phyloP scores from a whole-genome alignment of 169 alveolate species.

The Plasmodium ovale region DNA sequence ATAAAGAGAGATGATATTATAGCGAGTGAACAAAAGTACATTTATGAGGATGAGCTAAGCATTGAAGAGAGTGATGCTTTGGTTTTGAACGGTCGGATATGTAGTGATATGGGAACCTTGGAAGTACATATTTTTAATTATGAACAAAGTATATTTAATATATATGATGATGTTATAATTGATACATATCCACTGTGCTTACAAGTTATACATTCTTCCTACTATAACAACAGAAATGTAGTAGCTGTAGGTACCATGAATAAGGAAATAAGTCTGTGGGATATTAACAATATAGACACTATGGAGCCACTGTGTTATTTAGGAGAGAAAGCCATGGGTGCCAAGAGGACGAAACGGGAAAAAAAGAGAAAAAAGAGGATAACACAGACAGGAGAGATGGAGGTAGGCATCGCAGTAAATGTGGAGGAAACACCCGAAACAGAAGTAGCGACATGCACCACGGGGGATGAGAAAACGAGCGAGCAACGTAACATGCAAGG shows the following conservation, averaged over 20 bases:
- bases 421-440: neutral
- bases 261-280: slow-evolving; percentile 44
- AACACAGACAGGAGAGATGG: neutral
- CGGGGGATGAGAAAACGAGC: neutral
- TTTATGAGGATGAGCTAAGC: slow-evolving; percentile 62
- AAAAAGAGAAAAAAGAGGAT: neutral
- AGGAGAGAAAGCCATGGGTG: neutral
- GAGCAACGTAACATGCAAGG: slow-evolving; percentile 12
- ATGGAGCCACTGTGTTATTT: slow-evolving; percentile 47
- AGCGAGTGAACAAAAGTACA: slow-evolving; percentile 16
- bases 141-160: slow-evolving; percentile 46
- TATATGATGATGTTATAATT: slow-evolving; percentile 57
- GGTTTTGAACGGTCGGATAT: slow-evolving; percentile 47
- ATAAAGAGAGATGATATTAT: slow-evolving; percentile 20
- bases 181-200: slow-evolving; percentile 50
- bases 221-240: slow-evolving; percentile 12
- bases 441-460: neutral
- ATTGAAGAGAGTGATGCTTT: slow-evolving; percentile 30
- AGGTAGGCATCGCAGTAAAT: neutral
- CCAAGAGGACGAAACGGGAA: neutral
- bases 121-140: slow-evolving; percentile 58
- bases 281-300: slow-evolving; percentile 17
- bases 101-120: slow-evolving; percentile 52
- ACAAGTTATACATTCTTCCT: slow-evolving; percentile 4
- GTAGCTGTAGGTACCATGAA: slow-evolving; percentile 63